Percentiles rank a stretch among this genome's conserved stretches.
phyloP scores from a whole-genome alignment of 73 alveolate genomes.

The Paramecium sonneborni region DNA sequence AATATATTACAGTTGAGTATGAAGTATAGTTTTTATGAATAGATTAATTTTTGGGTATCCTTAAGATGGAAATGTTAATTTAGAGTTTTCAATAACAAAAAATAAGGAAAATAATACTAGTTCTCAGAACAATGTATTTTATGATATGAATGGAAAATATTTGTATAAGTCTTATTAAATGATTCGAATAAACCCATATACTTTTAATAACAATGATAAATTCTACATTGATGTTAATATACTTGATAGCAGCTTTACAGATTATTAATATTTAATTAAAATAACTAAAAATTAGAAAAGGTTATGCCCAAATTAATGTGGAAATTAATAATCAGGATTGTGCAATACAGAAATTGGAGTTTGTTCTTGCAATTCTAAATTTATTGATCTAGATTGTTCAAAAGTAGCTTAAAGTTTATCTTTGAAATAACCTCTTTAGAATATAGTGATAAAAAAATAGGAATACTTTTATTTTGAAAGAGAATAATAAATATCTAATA shows the following conservation, averaged over 20 bases:
- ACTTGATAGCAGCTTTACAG: background rate
- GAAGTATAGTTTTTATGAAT: background rate
- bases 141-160: background rate
- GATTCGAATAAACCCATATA: background rate
- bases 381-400: conserved; percentile 13
- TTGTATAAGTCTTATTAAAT: background rate
- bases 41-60: background rate
- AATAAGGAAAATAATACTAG: background rate
- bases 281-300: background rate
- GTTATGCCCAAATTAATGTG: background rate
- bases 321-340: background rate
- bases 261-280: background rate
- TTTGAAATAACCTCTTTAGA: background rate
- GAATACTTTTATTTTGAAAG: background rate
- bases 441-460: background rate
- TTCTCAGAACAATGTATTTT: background rate
- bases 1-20: background rate
- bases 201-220: background rate
- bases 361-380: background rate
- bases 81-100: background rate
- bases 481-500: background rate
- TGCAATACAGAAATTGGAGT: background rate
- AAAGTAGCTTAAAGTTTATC: background rate
- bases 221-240: background rate
- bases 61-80: background rate